Evolutionary conservation across 441 rosid genomes (phyloP).

Genomic region (Populus hybrid): DNA sequence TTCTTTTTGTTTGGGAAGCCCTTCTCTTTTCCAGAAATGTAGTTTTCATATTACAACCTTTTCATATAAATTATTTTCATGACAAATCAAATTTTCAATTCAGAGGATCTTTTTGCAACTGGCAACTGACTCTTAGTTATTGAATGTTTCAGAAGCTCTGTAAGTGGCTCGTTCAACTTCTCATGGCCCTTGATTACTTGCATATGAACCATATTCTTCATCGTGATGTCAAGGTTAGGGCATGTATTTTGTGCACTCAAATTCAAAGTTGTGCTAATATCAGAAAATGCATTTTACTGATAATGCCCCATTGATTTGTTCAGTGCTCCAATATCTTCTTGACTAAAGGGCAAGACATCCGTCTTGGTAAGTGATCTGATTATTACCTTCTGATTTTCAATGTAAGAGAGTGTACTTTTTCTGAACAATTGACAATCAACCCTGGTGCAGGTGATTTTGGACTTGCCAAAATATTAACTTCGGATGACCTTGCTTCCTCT

Average conservation of each 20-base stretch:
- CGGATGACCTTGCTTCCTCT: constrained; percentile 96
- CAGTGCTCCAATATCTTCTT: constrained; percentile 98
- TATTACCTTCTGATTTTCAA: constrained; percentile 8
- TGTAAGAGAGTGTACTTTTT: constrained; percentile 6
- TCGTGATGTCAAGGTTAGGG: constrained; percentile 97
- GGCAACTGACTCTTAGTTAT: constrained; percentile 8
- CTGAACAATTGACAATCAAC: constrained; percentile 21
- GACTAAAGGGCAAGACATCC: constrained; percentile 85
- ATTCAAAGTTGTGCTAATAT: constrained; percentile 2
- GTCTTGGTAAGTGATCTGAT: constrained; percentile 71
- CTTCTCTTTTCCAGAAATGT: background rate
- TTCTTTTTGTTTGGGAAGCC: background rate
- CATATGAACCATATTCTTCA: constrained; percentile 94
- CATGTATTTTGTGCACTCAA: constrained; percentile 7
- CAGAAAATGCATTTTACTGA: constrained; percentile 31
- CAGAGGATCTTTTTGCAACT: constrained; percentile 1
- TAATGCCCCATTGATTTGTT: constrained; percentile 20
- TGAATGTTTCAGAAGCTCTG: constrained; percentile 74
- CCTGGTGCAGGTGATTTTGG: constrained; percentile 87
- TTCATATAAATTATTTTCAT: background rate
- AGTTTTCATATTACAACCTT: constrained; percentile 2
- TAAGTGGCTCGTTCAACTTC: constrained; percentile 96
- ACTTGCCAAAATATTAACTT: constrained; percentile 92
- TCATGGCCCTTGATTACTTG: constrained; percentile 97
- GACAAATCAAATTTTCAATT: constrained; percentile 4